Percentiles rank a stretch among this genome's conserved stretches.
Evolutionary conservation across 805 yeast genomes (phyloP).

Genomic region (Candida khao-thaluensis): DNA sequence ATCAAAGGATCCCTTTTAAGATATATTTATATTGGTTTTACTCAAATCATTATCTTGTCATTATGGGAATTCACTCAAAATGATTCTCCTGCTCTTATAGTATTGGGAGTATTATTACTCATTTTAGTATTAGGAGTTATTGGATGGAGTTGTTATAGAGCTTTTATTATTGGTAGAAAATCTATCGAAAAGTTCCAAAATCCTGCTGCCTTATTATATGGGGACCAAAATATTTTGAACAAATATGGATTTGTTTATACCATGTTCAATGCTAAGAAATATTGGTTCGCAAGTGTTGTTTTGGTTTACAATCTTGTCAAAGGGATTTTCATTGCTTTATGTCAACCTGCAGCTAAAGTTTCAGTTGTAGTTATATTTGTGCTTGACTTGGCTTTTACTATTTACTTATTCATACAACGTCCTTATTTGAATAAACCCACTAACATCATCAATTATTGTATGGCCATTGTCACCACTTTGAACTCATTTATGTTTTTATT

Average conservation of each 20-base stretch:
- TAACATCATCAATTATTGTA: conserved; percentile 69
- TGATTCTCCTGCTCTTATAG: conserved; percentile 88
- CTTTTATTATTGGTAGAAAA: conserved; percentile 56
- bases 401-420: conserved; percentile 56
- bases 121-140: conserved; percentile 59
- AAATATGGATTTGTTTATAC: conserved; percentile 88
- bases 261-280: conserved; percentile 76
- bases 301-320: conserved; percentile 62
- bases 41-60: conserved; percentile 75
- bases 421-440: conserved; percentile 86
- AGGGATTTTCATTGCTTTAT: conserved; percentile 70
- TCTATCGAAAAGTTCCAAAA: conserved; percentile 65
- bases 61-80: conserved; percentile 81
- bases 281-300: conserved; percentile 78
- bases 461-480: conserved; percentile 67
- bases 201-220: conserved; percentile 85
- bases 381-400: conserved; percentile 69
- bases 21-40: conserved; percentile 80
- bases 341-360: conserved; percentile 78
- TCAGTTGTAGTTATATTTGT: conserved; percentile 77
- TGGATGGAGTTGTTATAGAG: conserved; percentile 65
- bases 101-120: conserved; percentile 71
- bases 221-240: conserved; percentile 67
- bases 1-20: conserved; percentile 79
- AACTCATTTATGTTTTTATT: conserved; percentile 85